Evolutionary conservation across 129 eudicot species (phyloP), one percentile per base, ranked within the genome.

Genomic region (Artemisia argyi): DNA sequence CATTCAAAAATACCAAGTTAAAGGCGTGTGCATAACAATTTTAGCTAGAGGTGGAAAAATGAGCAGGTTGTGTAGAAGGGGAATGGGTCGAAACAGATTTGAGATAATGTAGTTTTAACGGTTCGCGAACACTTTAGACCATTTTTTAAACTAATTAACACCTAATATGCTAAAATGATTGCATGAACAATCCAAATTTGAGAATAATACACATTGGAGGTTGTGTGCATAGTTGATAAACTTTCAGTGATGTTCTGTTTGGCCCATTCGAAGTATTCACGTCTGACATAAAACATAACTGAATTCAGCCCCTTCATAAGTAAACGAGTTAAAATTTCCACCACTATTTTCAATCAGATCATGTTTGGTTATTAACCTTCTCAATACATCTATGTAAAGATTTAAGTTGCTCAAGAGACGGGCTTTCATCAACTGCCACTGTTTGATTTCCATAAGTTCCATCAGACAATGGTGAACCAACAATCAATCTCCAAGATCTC

Each of bases 401-500:
- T 65, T 89, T 91, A 65, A 90, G 96, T 80, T 94, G 99, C 65
- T 94, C 99, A 49, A 84, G 65, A 48, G 99, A 82, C 12, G 97
- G 96, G 55, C 85, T 80, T 72, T 83, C 93, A 66, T 85, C 96
- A 68, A 85, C 83, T 65, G 84, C 76, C 35, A 78, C 79, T 1
- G 96, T 88, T 74, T 88, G 96, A 67, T 81, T 83, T 77, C 68
- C 76, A 70, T 81, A 94, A 67, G 86, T 74, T 77, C 97, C 97
- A 68, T 90, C 85, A 46, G 88, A 68, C 61, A 85, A 80, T 11
- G 96, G 91, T 52, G 85, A 85, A 52, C 99, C 99, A 47, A 90
- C 96, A 72, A 90, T 79, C 65, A 94, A 81, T 73, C 99, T 90
- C 99, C 99, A 94, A 13, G 88, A 85, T 77, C 97, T 85, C 68